Conservation (phyloP, 768 basidiomycete species). For the Termitomyces sp. region DNA sequence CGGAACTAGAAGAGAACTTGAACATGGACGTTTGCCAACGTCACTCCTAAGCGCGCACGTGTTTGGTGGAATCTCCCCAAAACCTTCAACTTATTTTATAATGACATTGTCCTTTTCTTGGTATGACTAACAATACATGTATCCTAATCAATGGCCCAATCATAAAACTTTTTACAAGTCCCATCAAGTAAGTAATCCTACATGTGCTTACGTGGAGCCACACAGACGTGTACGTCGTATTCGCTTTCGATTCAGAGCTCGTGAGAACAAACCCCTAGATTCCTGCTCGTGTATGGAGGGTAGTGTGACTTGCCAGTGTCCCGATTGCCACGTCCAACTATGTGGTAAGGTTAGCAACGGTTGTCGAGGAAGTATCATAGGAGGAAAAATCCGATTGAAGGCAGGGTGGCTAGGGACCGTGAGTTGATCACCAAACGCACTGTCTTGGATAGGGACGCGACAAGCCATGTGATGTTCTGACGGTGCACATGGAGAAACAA, state of each 20-base stretch:
- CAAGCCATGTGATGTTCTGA: slow-evolving; percentile 33
- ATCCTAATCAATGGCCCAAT: not conserved
- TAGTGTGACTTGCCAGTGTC: slow-evolving; percentile 48
- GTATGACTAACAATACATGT: not conserved
- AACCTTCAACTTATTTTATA: not conserved
- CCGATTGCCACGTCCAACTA: slow-evolving; percentile 23
- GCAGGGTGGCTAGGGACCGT: slow-evolving; percentile 42
- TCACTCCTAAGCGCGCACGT: slow-evolving; percentile 3
- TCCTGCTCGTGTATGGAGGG: slow-evolving; percentile 43
- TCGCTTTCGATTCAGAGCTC: slow-evolving; percentile 12
- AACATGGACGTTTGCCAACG: slow-evolving; percentile 1
- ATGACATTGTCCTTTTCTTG: not conserved
- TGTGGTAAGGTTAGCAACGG: not conserved
- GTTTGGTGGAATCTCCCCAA: not conserved
- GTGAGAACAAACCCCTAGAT: slow-evolving; percentile 36
- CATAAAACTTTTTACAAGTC: not conserved
- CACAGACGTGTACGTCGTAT: slow-evolving; percentile 5
- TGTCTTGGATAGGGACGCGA: slow-evolving; percentile 49
- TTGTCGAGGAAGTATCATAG: slow-evolving; percentile 10
- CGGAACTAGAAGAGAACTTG: not conserved
- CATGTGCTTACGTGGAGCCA: not conserved
- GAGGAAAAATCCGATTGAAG: slow-evolving; percentile 44
- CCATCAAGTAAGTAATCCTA: not conserved
- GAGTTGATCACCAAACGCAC: slow-evolving; percentile 43
- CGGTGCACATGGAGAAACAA: slow-evolving; percentile 41